Evolutionary conservation across 306 rosid genomes (phyloP), one percentile per base, ranked within the genome.

Genomic region (Comarum palustre): DNA sequence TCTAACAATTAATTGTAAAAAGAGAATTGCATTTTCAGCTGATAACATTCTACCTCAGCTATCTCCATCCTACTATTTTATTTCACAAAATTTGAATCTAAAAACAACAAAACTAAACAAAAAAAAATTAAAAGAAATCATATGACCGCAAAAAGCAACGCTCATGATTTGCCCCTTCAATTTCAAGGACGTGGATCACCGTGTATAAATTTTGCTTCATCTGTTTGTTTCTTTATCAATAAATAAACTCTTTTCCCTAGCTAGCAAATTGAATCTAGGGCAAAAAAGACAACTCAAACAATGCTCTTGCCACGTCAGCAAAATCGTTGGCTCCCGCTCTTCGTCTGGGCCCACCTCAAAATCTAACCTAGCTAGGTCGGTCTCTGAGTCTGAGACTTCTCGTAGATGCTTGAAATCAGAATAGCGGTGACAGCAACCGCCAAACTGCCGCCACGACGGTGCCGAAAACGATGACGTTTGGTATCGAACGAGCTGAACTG

Each of bases 371-470:
- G 2, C 41, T 38, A 38, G 2, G 41, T 12, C 38, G 17, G 39
- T 27, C 17, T 25, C 7, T 7, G 62, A 57, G 62, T 34, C 38
- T 34, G 38, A 34, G 38, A 34, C 38, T 34, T 34, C 38, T 34
- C 38, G 38, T 34, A 34, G 38, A 34, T 34, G 38, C 38, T 34
- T 34, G 36, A 8, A 4, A 7, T 69, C 66, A 80, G 43, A 66
- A 29, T 20, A 73, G 58, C 22, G n/a, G 58, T 38, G 43, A 61
- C 42, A 51, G 68, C 7, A 47, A 51, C 76, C 46, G 62, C 90
- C 84, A 82, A 75, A 72, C 36, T 27, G 79, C 82, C 71, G 74
- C 71, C 75, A 78, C 29, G 34, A 77, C 36, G 34, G 24, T 57
- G 7, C 38, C 63, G 12, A 42, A 51, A 17, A 51, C 62, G 50